Percentiles rank a stretch among this genome's conserved stretches.
Conservation (phyloP, 2,329 filamentous ascomycete genomes). For the Trichophyton simii region DNA sequence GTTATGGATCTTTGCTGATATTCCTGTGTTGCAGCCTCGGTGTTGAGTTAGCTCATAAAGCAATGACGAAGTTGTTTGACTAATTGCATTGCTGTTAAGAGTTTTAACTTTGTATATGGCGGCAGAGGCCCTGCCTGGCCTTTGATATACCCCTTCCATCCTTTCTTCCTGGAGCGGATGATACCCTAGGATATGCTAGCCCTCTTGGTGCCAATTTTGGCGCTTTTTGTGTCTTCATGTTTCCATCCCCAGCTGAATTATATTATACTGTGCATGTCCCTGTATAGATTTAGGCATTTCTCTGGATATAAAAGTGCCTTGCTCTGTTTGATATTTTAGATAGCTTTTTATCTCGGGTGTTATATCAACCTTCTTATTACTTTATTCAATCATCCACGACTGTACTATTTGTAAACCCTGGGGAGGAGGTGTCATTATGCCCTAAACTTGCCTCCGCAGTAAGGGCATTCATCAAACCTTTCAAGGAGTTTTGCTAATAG, state of each 20-base stretch:
- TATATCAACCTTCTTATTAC: neutral
- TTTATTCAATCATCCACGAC: neutral
- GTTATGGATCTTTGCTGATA: neutral
- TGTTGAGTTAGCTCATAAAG: slow-evolving; percentile 40
- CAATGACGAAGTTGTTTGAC: slow-evolving; percentile 38
- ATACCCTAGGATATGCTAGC: neutral
- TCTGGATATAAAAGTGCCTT: neutral
- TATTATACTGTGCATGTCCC: neutral
- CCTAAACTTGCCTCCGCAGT: slow-evolving; percentile 13
- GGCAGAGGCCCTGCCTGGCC: neutral
- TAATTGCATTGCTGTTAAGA: slow-evolving; percentile 8
- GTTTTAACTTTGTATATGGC: neutral
- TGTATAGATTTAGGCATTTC: neutral
- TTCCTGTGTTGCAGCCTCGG: slow-evolving; percentile 25
- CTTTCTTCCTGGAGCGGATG: too few species aligned
- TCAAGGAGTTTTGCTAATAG: slow-evolving; percentile 7
- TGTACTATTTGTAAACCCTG: neutral
- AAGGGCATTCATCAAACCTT: slow-evolving; percentile 13
- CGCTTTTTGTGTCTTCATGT: neutral
- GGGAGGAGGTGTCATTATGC: neutral
- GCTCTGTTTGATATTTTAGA: neutral
- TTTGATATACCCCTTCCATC: neutral
- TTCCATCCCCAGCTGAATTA: neutral
- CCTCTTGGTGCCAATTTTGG: neutral
- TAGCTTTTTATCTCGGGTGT: neutral